Conservation (phyloP, 164 flowering plant genomes). For the Echeveria elegans region DNA sequence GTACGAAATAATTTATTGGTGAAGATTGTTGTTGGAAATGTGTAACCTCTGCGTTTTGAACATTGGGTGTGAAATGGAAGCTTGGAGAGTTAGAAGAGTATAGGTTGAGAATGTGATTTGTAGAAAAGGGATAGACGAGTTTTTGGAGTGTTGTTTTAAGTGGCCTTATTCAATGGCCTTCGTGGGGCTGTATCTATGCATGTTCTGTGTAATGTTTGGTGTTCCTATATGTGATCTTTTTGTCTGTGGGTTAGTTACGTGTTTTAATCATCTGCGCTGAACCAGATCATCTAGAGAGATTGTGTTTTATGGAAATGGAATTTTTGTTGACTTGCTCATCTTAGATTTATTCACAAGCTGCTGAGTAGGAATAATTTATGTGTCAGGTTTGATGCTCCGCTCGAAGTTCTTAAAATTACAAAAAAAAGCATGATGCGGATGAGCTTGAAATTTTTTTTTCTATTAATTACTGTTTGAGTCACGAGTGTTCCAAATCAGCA, state of each 20-base stretch:
- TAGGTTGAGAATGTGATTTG: neutral
- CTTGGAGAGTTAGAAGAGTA: neutral
- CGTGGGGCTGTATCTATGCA: neutral
- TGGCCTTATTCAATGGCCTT: neutral
- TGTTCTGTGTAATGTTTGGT: neutral
- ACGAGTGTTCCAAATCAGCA: neutral
- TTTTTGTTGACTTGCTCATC: neutral
- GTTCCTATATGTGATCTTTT: neutral
- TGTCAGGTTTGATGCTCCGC: neutral
- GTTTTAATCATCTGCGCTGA: neutral
- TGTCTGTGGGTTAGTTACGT: neutral
- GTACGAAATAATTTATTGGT: no score
- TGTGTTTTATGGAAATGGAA: neutral
- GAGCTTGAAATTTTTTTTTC: neutral
- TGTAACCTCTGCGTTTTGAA: constrained; percentile 4
- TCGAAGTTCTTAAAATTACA: neutral
- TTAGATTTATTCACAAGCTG: no score
- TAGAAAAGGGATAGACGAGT: neutral
- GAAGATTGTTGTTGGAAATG: neutral
- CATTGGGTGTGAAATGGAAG: neutral
- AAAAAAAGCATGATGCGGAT: neutral
- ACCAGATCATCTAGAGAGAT: no score
- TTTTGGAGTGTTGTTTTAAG: neutral
- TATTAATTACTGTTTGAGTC: neutral
- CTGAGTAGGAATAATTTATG: no score